Conservation (phyloP, 192 early-diverging fungal genomes). For the Coemansia sp. region DNA sequence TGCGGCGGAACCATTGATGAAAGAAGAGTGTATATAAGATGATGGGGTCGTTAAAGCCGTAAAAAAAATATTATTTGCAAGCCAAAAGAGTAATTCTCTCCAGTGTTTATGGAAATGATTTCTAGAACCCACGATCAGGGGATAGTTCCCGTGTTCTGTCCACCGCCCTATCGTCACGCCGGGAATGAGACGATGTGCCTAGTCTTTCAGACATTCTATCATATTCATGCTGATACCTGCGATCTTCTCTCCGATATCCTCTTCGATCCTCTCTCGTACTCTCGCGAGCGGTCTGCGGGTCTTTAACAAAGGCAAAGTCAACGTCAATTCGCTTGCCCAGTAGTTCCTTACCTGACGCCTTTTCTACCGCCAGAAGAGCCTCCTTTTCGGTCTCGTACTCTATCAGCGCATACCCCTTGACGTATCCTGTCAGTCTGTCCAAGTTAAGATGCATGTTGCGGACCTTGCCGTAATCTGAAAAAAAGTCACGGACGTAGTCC, state of each 20-base stretch:
- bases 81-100: neutral
- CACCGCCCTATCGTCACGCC: neutral
- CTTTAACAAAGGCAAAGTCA: constrained; percentile 84
- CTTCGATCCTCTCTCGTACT: neutral
- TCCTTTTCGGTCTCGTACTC: constrained; percentile 82
- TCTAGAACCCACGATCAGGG: constrained; percentile 48
- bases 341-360: constrained; percentile 67
- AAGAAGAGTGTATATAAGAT: too few species aligned
- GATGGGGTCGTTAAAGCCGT: too few species aligned
- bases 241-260: constrained; percentile 1
- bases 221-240: constrained; percentile 2
- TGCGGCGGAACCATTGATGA: too few species aligned
- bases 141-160: constrained; percentile 35
- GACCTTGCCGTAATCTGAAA: constrained; percentile 86
- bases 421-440: constrained; percentile 91
- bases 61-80: neutral
- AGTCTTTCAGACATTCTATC: constrained; percentile 5
- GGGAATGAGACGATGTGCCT: neutral
- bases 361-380: constrained; percentile 75
- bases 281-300: constrained; percentile 7
- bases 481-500: constrained; percentile 83
- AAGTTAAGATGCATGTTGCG: constrained; percentile 91
- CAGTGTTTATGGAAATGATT: neutral
- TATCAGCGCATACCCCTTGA: constrained; percentile 94
- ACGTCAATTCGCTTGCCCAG: constrained; percentile 72